Evolutionary conservation across 2,329 filamentous ascomycete species (phyloP).

Genomic region (Claviceps sp.): DNA sequence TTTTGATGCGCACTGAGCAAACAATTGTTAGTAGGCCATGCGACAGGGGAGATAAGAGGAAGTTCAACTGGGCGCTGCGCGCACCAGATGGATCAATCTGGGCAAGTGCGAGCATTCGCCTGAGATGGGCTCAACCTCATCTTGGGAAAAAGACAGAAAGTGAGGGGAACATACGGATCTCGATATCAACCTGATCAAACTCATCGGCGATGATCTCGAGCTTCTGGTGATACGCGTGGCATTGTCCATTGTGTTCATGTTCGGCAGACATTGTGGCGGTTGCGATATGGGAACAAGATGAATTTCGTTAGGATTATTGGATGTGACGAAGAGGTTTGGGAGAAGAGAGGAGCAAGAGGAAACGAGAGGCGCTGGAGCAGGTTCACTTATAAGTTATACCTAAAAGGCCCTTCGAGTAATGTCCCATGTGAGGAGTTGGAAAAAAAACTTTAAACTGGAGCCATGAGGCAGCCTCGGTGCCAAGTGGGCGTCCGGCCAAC

Average conservation of each 20-base stretch:
- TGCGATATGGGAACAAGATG: constrained; percentile 5
- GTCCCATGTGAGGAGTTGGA: background rate
- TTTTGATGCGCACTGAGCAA: constrained; percentile 55
- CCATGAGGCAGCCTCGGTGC: background rate
- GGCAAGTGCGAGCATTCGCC: background rate
- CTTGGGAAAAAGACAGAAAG: background rate
- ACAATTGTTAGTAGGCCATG: background rate
- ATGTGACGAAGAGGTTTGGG: background rate
- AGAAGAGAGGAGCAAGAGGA: background rate
- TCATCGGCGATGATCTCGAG: constrained; percentile 69
- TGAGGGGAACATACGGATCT: constrained; percentile 54
- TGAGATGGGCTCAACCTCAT: background rate
- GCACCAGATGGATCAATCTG: background rate
- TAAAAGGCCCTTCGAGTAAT: background rate
- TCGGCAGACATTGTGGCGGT: constrained; percentile 21
- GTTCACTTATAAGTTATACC: background rate
- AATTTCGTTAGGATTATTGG: constrained; percentile 4
- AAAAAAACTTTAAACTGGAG: constrained; percentile 2
- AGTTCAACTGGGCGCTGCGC: background rate
- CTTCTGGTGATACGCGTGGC: constrained; percentile 54
- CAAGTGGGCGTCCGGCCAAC: constrained; percentile 1
- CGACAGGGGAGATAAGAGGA: no score
- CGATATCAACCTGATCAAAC: constrained; percentile 70
- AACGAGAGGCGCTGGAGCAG: background rate
- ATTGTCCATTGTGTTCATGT: constrained; percentile 21